Percentiles rank a stretch among this genome's conserved stretches.
These are phyloP conservation scores for Novymonas esmeraldas DNA, from an alignment of 208 protist genomes.

Conservation along the genomic window DNA sequence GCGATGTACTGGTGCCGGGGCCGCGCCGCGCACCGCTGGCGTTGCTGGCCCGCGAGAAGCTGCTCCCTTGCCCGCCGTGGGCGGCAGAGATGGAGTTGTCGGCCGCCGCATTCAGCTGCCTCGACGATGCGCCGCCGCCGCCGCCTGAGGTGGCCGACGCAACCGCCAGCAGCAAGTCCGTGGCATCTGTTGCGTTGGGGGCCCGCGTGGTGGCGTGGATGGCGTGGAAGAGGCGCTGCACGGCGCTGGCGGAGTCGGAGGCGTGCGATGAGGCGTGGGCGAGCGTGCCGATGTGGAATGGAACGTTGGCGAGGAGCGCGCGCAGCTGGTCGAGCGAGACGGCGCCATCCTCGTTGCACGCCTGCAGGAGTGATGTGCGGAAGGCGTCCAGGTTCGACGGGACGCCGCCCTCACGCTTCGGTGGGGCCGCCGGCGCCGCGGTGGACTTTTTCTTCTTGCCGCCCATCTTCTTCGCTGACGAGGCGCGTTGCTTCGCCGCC, in stretches of 20 bases:
- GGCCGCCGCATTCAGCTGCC: neutral
- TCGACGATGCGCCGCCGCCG: neutral
- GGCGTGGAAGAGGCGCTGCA: constrained; percentile 26
- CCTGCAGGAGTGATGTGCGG: constrained; percentile 35
- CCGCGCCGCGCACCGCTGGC: neutral
- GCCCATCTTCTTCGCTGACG: constrained; percentile 5
- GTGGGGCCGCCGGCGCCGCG: neutral
- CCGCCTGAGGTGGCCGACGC: constrained; percentile 7
- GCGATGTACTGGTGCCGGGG: neutral
- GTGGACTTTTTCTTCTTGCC: constrained; percentile 29
- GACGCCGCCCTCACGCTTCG: constrained; percentile 39
- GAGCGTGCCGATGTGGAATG: constrained; percentile 56
- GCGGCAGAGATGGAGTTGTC: constrained; percentile 11
- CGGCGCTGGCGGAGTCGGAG: constrained; percentile 33
- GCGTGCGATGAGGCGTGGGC: constrained; percentile 27
- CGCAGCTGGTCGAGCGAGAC: constrained; percentile 46
- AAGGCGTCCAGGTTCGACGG: constrained; percentile 51
- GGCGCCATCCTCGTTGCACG: constrained; percentile 47
- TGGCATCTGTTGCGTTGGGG: constrained; percentile 15
- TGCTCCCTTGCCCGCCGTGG: neutral
- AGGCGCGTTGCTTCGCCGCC: neutral
- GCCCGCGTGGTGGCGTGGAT: constrained; percentile 23
- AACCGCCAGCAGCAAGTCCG: constrained; percentile 22
- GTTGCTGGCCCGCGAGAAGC: constrained; percentile 5
- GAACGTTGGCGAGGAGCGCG: constrained; percentile 32